phyloP scores from a whole-genome alignment of 805 yeast genomes.

The Candida ficus region DNA sequence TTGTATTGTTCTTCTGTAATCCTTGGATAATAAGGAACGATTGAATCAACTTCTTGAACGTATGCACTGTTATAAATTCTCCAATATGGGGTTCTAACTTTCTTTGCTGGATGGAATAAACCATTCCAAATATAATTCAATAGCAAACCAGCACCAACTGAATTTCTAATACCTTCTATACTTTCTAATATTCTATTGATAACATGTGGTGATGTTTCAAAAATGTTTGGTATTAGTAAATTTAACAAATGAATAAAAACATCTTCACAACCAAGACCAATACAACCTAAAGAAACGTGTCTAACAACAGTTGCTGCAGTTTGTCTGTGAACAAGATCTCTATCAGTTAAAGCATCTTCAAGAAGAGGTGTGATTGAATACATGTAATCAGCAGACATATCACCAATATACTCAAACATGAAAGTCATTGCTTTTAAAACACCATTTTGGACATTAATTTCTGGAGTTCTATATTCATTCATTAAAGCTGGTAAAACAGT shows the following conservation, averaged over 20 bases:
- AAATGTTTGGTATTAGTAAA: conserved; percentile 79
- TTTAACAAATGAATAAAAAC: conserved; percentile 81
- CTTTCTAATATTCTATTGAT: conserved; percentile 77
- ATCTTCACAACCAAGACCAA: conserved; percentile 72
- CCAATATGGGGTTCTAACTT: conserved; percentile 86
- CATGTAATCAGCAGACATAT: conserved; percentile 72
- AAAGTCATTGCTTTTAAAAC: conserved; percentile 86
- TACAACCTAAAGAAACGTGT: conserved; percentile 75
- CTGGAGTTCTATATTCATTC: conserved; percentile 94
- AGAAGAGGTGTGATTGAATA: conserved; percentile 73
- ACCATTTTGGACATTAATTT: conserved; percentile 91
- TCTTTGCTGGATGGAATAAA: conserved; percentile 86
- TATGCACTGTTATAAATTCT: conserved; percentile 71
- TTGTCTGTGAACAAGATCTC: conserved; percentile 91
- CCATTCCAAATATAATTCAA: conserved; percentile 83
- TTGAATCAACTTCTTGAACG: conserved; percentile 62
- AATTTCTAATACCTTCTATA: conserved; percentile 63
- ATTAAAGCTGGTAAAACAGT: conserved; percentile 90
- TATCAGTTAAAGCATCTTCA: conserved; percentile 85
- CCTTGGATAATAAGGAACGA: conserved; percentile 80
- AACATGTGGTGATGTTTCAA: conserved; percentile 95
- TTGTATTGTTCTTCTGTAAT: conserved; percentile 29
- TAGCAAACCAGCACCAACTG: conserved; percentile 71
- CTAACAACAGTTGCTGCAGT: conserved; percentile 86
- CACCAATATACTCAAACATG: conserved; percentile 87